Conservation (phyloP, 768 basidiomycete species). For the Suillus subluteus region DNA sequence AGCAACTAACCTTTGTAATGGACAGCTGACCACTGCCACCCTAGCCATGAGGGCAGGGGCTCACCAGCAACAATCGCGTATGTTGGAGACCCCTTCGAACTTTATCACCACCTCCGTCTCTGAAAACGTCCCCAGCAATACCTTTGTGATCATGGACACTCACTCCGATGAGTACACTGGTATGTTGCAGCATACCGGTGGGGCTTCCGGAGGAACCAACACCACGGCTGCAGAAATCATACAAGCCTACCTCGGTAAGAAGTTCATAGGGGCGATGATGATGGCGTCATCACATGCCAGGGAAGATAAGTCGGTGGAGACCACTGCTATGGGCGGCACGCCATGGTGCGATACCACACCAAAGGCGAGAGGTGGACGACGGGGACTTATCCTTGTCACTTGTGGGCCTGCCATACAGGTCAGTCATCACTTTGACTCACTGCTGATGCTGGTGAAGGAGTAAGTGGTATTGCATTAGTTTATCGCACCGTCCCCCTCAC, state of each 20-base stretch:
- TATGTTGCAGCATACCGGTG: background rate
- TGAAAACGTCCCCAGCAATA: background rate
- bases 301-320: background rate
- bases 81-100: too few relatives aligned
- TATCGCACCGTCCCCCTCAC: background rate
- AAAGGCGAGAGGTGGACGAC: background rate
- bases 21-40: background rate
- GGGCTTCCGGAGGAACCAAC: too few relatives aligned
- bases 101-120: too few relatives aligned
- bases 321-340: background rate
- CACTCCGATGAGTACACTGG: background rate
- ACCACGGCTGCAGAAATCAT: background rate
- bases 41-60: too few relatives aligned
- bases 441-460: background rate
- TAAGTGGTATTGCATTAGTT: background rate
- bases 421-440: background rate
- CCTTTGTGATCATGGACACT: background rate
- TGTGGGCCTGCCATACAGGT: background rate
- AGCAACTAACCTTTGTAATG: background rate
- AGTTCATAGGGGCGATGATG: background rate
- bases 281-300: background rate
- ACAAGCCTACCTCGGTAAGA: background rate
- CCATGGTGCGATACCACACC: background rate
- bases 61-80: background rate
- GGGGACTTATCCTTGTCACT: background rate